Evolutionary conservation across 768 basidiomycete species (phyloP).

Genomic region (Mycena amicta): DNA sequence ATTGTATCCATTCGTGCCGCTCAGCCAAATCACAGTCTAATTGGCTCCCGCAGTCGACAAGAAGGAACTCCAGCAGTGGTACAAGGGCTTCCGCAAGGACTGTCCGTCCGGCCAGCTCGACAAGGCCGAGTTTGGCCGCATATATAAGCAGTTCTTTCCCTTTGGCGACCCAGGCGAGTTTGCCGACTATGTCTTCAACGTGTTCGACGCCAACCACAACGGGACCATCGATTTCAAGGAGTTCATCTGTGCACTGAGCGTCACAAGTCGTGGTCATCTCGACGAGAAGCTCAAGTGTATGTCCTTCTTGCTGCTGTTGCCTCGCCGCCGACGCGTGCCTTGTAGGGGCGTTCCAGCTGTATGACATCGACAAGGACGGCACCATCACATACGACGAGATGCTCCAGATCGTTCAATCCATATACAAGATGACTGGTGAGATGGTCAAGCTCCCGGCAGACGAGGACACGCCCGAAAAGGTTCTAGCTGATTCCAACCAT

Average conservation of each 20-base stretch:
- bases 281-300: slow-evolving; percentile 98
- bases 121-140: slow-evolving; percentile 92
- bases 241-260: slow-evolving; percentile 96
- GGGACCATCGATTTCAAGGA: slow-evolving; percentile 99
- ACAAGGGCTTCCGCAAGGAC: slow-evolving; percentile 99
- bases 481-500: slow-evolving; percentile 24
- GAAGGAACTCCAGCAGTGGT: slow-evolving; percentile 97
- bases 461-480: slow-evolving; percentile 99
- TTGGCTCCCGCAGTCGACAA: slow-evolving; percentile 74
- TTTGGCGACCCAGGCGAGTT: slow-evolving; percentile 98
- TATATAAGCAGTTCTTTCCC: slow-evolving; percentile 99
- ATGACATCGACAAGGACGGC: slow-evolving; percentile 98
- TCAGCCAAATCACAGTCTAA: slow-evolving; percentile 18
- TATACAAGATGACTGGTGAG: slow-evolving; percentile 99
- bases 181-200: slow-evolving; percentile 98
- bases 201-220: slow-evolving; percentile 93
- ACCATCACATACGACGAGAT: slow-evolving; percentile 99
- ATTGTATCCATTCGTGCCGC: slow-evolving; percentile 68
- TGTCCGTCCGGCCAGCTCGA: slow-evolving; percentile 97
- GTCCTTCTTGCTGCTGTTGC: slow-evolving; percentile 33
- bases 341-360: slow-evolving; percentile 98
- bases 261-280: slow-evolving; percentile 88
- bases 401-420: slow-evolving; percentile 96
- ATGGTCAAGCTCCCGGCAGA: slow-evolving; percentile 99
- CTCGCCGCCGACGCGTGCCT: slow-evolving; percentile 13